Conservation (phyloP, 768 basidiomycete genomes). For the Postia placenta region DNA sequence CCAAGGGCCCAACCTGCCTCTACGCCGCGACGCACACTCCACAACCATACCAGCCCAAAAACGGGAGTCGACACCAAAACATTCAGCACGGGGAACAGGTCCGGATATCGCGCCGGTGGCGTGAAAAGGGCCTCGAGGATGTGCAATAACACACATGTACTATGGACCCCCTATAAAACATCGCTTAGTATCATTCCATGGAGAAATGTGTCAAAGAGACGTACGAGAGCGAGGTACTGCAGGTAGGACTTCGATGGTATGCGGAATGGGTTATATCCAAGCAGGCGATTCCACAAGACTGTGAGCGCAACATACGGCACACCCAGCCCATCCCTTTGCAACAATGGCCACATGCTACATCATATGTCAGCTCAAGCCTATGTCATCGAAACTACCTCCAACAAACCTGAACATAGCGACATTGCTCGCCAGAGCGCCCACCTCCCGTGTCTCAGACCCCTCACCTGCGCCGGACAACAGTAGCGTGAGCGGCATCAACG, state of each 20-base stretch:
- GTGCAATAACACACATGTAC: constrained; percentile 50
- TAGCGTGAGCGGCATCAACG: constrained; percentile 79
- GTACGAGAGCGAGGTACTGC: constrained; percentile 47
- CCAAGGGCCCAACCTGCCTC: constrained; percentile 78
- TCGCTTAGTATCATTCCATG: not conserved
- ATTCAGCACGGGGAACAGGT: constrained; percentile 82
- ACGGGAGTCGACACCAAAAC: constrained; percentile 75
- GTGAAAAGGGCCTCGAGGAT: constrained; percentile 51
- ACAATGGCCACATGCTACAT: constrained; percentile 85
- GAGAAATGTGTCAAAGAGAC: constrained; percentile 12
- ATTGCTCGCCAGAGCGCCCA: constrained; percentile 74
- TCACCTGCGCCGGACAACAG: constrained; percentile 57
- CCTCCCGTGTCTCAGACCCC: constrained; percentile 35
- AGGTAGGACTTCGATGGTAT: constrained; percentile 42
- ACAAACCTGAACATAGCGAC: constrained; percentile 85
- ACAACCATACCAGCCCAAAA: constrained; percentile 80
- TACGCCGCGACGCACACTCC: constrained; percentile 79
- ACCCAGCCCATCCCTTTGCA: constrained; percentile 72
- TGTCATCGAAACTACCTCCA: not conserved
- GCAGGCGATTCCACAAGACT: constrained; percentile 74
- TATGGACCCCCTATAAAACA: constrained; percentile 47
- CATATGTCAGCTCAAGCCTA: not conserved
- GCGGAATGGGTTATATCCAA: constrained; percentile 70
- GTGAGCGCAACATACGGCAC: constrained; percentile 66
- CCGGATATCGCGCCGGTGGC: constrained; percentile 76